A percentile compares a stretch with the other conserved stretches of the same genome.
phyloP scores from a whole-genome alignment of 352 stramenopile genomes.

The Phytophthora idaei region DNA sequence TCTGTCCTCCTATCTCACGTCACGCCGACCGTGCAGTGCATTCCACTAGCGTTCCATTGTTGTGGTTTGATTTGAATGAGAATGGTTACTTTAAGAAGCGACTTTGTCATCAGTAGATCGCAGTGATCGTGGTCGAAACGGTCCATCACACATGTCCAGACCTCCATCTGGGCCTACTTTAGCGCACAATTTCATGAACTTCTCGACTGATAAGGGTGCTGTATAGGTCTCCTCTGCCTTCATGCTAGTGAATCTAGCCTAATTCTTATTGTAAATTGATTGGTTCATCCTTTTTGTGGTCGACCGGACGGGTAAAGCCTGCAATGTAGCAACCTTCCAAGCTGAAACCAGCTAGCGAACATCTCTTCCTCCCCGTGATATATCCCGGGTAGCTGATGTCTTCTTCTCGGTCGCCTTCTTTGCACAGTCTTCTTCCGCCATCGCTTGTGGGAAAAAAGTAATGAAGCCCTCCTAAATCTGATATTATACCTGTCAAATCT shows the following conservation, averaged over 20 bases:
- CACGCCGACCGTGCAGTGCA: neutral
- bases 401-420: neutral
- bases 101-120: neutral
- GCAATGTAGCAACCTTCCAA: neutral
- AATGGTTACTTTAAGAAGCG: neutral
- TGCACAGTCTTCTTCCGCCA: neutral
- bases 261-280: neutral
- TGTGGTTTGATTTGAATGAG: neutral
- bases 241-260: neutral
- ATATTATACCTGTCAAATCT: too few relatives aligned
- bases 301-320: neutral
- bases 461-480: too few relatives aligned
- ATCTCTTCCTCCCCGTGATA: neutral
- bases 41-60: neutral
- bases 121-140: neutral
- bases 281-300: neutral
- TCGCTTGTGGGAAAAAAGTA: neutral
- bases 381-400: neutral
- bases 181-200: neutral
- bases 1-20: neutral
- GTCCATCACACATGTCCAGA: neutral
- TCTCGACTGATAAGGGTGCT: neutral
- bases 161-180: neutral
- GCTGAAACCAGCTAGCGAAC: neutral
- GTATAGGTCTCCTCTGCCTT: neutral